Base-by-base conservation (phyloP, 2,329 filamentous ascomycete genomes). In the Neophaeococcomyces mojaviensis region DNA sequence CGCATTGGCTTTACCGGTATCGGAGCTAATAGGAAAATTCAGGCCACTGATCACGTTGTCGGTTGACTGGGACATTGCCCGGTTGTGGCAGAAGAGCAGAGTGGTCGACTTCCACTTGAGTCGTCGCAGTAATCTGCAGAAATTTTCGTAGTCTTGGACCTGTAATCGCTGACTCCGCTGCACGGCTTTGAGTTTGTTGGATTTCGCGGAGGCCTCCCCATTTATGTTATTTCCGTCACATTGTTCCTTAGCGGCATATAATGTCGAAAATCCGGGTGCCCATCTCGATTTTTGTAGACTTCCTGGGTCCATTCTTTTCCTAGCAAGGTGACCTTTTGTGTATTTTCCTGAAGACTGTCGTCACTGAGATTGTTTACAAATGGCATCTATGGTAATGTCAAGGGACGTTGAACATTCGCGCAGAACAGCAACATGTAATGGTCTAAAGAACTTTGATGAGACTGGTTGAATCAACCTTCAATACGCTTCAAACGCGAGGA, bases 1-100 rank as follows among this genome's bases (percentile, higher is more conserved):
- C 35, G 55, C 53, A 18, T 52, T 48, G 9, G 51, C 41, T 20
- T 44, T 44, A 13, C 41, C 41, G 8, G 41, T 44, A 22, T 44
- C 41, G 16, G 43, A 46, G 10, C 34, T 28, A 15, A 46, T 46
- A 5, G 43, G 43, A 19, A 39, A 46, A n/a, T 46, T 39, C 19
- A 32, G n/a, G 26, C 32, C 15, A 28, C 33, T 39, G 15, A 46
- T 46, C 15, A 39, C 19, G 15, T 46, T 39, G 43, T 46, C 30
- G 9, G 43, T 39, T 32, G 31, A 16, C 26, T 46, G 43, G 18
- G 28, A 22, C n/a, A 46, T 28, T 39, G 36, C 43, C 24, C 43
- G 43, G 15, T 39, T 34, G 32, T 39, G 36, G 26, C 35, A 46
- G 32, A 46, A 46, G 3, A 46, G 18, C 7, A 46, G 43, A 15